Conservation (phyloP, 139 green algal genomes). For the Choricystis sp. region DNA sequence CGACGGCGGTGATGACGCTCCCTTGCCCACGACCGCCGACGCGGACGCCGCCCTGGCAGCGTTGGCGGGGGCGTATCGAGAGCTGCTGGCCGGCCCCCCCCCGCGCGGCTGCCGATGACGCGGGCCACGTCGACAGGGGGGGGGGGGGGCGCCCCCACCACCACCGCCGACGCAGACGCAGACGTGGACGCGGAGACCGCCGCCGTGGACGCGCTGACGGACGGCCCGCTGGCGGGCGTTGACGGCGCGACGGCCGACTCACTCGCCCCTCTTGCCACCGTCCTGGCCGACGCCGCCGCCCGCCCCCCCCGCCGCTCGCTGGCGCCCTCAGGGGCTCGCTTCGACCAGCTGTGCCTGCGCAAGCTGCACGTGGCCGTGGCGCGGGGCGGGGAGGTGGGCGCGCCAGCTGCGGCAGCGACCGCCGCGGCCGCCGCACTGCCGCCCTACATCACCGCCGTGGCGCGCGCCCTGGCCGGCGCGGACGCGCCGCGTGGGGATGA, state of each 20-base stretch:
- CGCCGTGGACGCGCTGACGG: not conserved
- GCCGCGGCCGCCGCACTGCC: too few relatives aligned
- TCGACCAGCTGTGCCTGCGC: not conserved
- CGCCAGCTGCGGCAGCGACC: too few relatives aligned
- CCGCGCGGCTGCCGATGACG: too few relatives aligned
- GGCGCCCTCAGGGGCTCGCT: too few relatives aligned
- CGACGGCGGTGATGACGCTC: not conserved
- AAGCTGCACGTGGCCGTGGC: not conserved
- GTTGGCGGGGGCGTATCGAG: too few relatives aligned
- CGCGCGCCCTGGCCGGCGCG: not conserved
- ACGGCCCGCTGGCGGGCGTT: not conserved
- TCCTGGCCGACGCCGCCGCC: not conserved
- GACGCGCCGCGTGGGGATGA: not conserved
- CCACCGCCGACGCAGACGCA: too few relatives aligned
- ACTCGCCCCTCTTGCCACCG: not conserved
- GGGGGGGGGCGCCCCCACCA: not conserved
- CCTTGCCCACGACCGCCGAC: not conserved
- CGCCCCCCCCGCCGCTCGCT: too few relatives aligned
- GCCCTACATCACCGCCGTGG: not conserved
- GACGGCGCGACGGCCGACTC: too few relatives aligned
- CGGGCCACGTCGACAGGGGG: too few relatives aligned
- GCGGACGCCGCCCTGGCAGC: not conserved
- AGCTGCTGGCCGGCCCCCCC: not conserved
- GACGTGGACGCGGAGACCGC: not conserved
- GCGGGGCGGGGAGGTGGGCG: not conserved